phyloP scores from a whole-genome alignment of 2,329 filamentous ascomycete genomes.

The Penicillium thymicola region DNA sequence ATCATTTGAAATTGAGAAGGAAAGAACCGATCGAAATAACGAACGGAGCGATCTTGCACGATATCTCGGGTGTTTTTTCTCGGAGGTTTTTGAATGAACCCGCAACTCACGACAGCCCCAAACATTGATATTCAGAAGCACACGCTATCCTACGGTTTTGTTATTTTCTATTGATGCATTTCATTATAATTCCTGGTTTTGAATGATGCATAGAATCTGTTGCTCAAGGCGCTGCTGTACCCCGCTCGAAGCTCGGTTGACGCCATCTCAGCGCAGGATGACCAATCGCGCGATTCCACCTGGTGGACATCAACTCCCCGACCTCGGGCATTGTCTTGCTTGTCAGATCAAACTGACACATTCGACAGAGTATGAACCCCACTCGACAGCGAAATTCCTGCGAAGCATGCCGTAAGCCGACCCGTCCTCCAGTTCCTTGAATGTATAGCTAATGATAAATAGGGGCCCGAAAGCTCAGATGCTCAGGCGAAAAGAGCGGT shows the following conservation, averaged over 20 bases:
- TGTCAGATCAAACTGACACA: neutral
- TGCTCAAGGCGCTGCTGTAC: conserved; percentile 6
- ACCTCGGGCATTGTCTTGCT: neutral
- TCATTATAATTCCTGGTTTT: no score
- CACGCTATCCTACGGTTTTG: neutral
- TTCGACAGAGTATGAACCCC: conserved; percentile 15
- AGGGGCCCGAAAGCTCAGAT: conserved; percentile 30
- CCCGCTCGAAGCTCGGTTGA: conserved; percentile 16
- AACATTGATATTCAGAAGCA: neutral
- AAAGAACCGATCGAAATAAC: neutral
- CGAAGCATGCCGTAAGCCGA: conserved; percentile 27
- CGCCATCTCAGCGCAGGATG: conserved; percentile 18
- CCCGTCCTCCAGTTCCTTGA: neutral
- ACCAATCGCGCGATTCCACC: conserved; percentile 9
- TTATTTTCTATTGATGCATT: no score
- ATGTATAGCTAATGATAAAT: conserved; percentile 1
- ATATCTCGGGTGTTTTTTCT: neutral
- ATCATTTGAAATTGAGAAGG: neutral
- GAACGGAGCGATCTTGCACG: neutral
- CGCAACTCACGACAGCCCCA: neutral
- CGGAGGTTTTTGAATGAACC: neutral
- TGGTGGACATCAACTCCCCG: neutral
- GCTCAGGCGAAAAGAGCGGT: conserved; percentile 28
- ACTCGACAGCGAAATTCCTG: conserved; percentile 27
- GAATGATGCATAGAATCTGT: neutral